Percentiles rank a stretch among this genome's conserved stretches.
Evolutionary conservation across 352 stramenopile species (phyloP).

Genomic region (Thraustotheca clavata): DNA sequence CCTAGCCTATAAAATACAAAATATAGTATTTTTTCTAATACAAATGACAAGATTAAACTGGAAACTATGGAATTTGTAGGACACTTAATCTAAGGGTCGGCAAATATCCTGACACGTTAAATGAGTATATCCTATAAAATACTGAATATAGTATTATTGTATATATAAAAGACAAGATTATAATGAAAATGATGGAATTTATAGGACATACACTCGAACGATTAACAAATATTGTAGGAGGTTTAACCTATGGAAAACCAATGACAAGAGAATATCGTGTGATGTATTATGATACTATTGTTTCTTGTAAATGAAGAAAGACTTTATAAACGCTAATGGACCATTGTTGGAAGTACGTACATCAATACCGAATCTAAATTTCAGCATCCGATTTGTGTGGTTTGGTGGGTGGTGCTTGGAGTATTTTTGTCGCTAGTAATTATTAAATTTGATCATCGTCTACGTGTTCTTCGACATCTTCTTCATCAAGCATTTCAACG

Average conservation of each 20-base stretch:
- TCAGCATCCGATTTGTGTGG: no score
- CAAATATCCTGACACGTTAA: no score
- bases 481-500: not conserved
- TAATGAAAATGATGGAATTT: not conserved
- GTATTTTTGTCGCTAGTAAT: no score
- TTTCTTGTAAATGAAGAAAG: no score
- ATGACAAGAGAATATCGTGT: not conserved
- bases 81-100: not conserved
- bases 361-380: no score
- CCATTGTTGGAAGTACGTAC: no score
- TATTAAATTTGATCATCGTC: constrained; percentile 5
- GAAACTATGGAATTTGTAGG: not conserved
- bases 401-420: no score
- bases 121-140: not conserved
- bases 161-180: no score
- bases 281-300: no score
- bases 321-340: no score
- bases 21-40: not conserved
- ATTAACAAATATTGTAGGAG: not conserved
- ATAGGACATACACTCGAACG: not conserved
- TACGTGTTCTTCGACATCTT: constrained; percentile 3
- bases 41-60: no score
- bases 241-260: no score
- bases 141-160: not conserved
- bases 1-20: not conserved